Conservation (phyloP, 2,329 filamentous ascomycete genomes). For the Dothideomycetidae sp. region DNA sequence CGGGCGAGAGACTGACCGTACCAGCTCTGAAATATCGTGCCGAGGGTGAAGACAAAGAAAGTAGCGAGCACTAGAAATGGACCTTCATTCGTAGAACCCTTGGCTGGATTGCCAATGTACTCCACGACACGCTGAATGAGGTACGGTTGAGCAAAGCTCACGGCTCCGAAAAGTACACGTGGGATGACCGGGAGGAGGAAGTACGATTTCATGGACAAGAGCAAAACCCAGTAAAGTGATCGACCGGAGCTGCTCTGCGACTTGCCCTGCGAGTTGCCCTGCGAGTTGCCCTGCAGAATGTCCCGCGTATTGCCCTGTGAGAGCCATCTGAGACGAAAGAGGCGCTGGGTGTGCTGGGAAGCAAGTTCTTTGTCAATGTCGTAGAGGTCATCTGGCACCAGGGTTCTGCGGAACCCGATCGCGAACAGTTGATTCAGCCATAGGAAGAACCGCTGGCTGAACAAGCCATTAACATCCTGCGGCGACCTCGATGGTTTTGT, state of each 20-base stretch:
- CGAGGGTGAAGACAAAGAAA: conserved; percentile 15
- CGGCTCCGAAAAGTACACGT: conserved; percentile 14
- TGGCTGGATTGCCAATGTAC: conserved; percentile 13
- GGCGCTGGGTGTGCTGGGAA: conserved; percentile 13
- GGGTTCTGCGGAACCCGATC: conserved; percentile 15
- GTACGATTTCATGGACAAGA: conserved; percentile 15
- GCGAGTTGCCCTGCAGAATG: too few species aligned
- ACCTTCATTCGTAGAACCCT: conserved; percentile 14
- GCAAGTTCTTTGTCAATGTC: conserved; percentile 18
- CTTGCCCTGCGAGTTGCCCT: too few species aligned
- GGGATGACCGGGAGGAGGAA: conserved; percentile 16
- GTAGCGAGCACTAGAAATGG: conserved; percentile 18
- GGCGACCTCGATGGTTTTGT: conserved; percentile 17
- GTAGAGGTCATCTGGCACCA: conserved; percentile 17
- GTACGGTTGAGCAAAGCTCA: conserved; percentile 17
- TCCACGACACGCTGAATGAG: conserved; percentile 17
- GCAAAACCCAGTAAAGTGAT: conserved; percentile 12
- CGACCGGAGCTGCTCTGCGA: background rate
- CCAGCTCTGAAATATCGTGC: conserved; percentile 17
- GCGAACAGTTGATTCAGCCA: conserved; percentile 26
- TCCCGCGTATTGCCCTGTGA: conserved; percentile 11
- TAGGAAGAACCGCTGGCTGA: conserved; percentile 23
- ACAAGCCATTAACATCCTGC: conserved; percentile 25
- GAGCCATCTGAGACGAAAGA: conserved; percentile 15
- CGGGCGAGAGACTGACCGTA: conserved; percentile 16